Conservation (phyloP, 495 filamentous ascomycete genomes). For the Hyphodiscus hymeniophilus region DNA sequence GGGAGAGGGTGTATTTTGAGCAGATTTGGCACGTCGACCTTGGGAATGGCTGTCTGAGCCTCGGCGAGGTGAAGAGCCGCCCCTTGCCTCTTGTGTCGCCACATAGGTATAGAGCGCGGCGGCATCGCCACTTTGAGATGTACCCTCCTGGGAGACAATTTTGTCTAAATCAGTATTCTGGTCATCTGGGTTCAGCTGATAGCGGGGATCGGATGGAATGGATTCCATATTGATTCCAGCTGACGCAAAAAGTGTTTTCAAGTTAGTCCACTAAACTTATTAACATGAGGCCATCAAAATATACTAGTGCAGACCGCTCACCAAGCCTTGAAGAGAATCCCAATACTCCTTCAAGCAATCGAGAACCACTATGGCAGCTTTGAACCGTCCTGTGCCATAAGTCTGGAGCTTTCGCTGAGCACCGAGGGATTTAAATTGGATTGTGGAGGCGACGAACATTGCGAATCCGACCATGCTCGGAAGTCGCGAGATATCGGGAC, state of each 20-base stretch:
- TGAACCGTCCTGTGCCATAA: not conserved
- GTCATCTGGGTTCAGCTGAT: not conserved
- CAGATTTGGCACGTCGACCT: no score
- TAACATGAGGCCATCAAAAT: not conserved
- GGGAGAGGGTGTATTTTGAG: no score
- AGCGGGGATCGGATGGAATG: not conserved
- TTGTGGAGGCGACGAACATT: constrained; percentile 7
- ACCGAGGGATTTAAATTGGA: constrained; percentile 14
- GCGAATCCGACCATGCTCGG: constrained; percentile 10
- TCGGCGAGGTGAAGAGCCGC: no score
- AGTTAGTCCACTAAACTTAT: not conserved
- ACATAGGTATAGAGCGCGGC: not conserved
- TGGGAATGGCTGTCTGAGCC: no score
- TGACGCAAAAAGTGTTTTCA: not conserved
- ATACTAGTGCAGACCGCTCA: not conserved
- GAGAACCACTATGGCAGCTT: constrained; percentile 9
- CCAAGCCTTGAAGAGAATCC: constrained; percentile 4
- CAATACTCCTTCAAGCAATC: constrained; percentile 12
- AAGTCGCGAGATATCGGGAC: constrained; percentile 4
- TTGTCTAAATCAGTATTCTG: not conserved
- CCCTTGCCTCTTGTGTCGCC: not conserved
- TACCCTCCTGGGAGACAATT: not conserved
- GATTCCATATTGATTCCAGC: not conserved
- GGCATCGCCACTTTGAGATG: not conserved
- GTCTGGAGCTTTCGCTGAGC: constrained; percentile 10